Evolutionary conservation across 1,284 basidiomycete species (phyloP), one percentile per base, ranked within the genome.

Genomic region (Thecaphora thlaspeos): DNA sequence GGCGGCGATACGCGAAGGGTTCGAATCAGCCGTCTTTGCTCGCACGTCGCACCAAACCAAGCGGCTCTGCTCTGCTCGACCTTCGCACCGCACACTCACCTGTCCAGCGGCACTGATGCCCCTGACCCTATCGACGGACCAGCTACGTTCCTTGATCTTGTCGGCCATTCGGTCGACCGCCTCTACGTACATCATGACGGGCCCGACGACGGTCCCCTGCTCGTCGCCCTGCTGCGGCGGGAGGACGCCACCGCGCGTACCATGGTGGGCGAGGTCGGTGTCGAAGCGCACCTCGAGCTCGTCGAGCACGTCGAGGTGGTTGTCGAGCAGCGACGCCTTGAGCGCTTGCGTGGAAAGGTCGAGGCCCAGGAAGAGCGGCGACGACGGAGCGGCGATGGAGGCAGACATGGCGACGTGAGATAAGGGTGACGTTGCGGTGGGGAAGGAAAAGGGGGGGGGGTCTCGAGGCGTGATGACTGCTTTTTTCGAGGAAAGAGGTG

Each of bases 331-430:
- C 1, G 80, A 80, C 0, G 80, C 80, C 78, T 92, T 93, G 67
- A 92, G 83, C 48, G 89, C 87, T 75, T 95, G 90, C 0, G 90
- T 93, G 8, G 88, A 90, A 42, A 90, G 83, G 78, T 94, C 90
- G 51, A 93, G 82, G 14, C 91, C 90, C 23, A 93, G 86, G 77
- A 91, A 91, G 50, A 88, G 84, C 1, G 73, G 52, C 15, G 37
- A 26, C 2, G 38, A n/a, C n/a, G n/a, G n/a, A n/a, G n/a, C n/a
- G n/a, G n/a, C n/a, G n/a, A n/a, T n/a, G n/a, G n/a, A n/a, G n/a
- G n/a, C n/a, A n/a, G n/a, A n/a, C n/a, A n/a, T n/a, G n/a, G n/a
- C n/a, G n/a, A n/a, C n/a, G n/a, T n/a, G n/a, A n/a, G n/a, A n/a
- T n/a, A n/a, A n/a, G n/a, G n/a, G n/a, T n/a, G n/a, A n/a, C n/a